Conservation (phyloP, 169 alveolate species). For the Cryptosporidium ubiquitum region DNA sequence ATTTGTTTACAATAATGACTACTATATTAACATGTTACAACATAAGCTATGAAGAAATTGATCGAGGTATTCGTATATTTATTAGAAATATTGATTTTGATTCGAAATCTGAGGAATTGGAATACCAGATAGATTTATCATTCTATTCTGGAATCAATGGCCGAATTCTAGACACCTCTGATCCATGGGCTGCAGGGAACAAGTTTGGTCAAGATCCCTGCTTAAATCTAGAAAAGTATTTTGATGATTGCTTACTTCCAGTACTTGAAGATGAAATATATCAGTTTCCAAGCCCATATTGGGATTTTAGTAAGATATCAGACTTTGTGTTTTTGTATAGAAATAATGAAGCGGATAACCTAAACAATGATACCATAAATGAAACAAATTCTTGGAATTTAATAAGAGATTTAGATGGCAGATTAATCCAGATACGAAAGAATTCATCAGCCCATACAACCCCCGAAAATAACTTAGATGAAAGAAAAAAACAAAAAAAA, state of each 20-base stretch:
- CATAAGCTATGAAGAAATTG: conserved; percentile 1
- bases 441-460: neutral
- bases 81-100: neutral
- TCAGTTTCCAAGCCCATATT: neutral
- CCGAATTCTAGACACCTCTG: neutral
- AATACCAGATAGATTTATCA: conserved; percentile 12
- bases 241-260: conserved; percentile 7
- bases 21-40: neutral
- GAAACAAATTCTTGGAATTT: conserved; percentile 24
- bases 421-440: conserved; percentile 4
- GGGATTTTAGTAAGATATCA: conserved; percentile 35
- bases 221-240: conserved; percentile 1
- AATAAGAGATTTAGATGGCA: conserved; percentile 15
- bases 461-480: neutral
- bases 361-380: neutral
- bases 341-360: neutral
- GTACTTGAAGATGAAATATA: conserved; percentile 19
- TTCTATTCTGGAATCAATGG: conserved; percentile 61
- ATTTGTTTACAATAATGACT: neutral
- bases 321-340: conserved; percentile 8
- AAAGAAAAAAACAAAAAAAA: neutral
- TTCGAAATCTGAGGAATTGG: neutral
- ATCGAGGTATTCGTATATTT: conserved; percentile 9
- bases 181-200: conserved; percentile 69
- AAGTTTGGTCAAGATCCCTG: conserved; percentile 1